Base-by-base conservation (phyloP, 345 rosid genomes). In the Lepidium didymum region DNA sequence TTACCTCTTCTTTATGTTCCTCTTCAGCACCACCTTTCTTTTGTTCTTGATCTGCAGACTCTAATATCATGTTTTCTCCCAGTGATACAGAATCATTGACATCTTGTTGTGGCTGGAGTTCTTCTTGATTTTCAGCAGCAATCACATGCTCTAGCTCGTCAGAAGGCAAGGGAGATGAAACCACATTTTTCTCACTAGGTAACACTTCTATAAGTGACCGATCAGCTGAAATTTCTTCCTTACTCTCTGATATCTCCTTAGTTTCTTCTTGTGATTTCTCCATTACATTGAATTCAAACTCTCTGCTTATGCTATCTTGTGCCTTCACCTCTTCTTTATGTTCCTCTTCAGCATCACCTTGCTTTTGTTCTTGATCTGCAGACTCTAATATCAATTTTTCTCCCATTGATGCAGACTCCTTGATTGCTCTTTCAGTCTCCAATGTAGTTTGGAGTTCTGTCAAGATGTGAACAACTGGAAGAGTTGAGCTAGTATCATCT, bases 391-490 rank as follows among this genome's bases (percentile, higher is more conserved):
- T 8, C 0, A 38, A 0, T 11, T 3, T 70, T 18, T 19, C 54
- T 23, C 2, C 37, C 2, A 1, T 6, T 33, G 74, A 29, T 59
- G 27, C 12, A 47, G 71, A 37, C 18, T 50, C 66, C 31, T 15
- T 41, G 46, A 12, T 23, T 43, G 7, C 51, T 59, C 69, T 54
- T 58, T 74, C 68, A 6, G 4, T 52, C 56, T 51, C 77, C 15
- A 78, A 41, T 13, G 64, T 40, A 36, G 18, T 60, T 12, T 68
- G 67, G 23, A 70, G 62, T 67, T 35, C 61, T 73, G 62, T 77
- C 69, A 77, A 64, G 50, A 71, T 57, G 53, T 55, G 73, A 65
- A 74, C 75, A 31, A 67, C 62, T 61, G 76, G 67, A 40, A 70
- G 47, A 64, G 38, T 58, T 36, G 76, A 68, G 37, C 29, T 35